A percentile compares a stretch with the other conserved stretches of the same genome.
phyloP scores from a whole-genome alignment of 1,139 yeast genomes.

The Kluyveromyces sp. region DNA sequence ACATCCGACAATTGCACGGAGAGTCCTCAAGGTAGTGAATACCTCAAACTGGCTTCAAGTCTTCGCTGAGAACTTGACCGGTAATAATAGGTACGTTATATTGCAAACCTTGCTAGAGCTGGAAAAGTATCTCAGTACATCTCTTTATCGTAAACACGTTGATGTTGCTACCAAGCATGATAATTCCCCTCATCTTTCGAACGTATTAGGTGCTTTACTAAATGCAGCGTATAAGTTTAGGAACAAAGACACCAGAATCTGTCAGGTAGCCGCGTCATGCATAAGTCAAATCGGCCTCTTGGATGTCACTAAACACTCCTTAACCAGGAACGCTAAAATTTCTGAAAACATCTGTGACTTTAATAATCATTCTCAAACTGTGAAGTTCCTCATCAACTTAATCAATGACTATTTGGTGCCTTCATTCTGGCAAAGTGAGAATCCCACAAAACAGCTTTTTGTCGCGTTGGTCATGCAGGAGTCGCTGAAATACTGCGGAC shows the following conservation, averaged over 20 bases:
- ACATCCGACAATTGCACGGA: conserved; percentile 39
- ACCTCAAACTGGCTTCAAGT: conserved; percentile 25
- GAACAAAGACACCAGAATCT: conserved; percentile 42
- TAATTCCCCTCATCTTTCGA: conserved; percentile 20
- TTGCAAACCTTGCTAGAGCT: conserved; percentile 62
- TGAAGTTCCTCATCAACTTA: conserved; percentile 57
- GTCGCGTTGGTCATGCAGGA: conserved; percentile 90
- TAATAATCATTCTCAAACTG: conserved; percentile 54
- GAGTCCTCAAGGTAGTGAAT: conserved; percentile 19
- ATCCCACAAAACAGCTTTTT: conserved; percentile 77
- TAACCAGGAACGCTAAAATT: conserved; percentile 40
- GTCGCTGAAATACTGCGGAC: conserved; percentile 57
- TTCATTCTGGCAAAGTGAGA: conserved; percentile 82
- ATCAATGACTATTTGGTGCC: conserved; percentile 66
- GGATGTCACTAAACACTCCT: conserved; percentile 57
- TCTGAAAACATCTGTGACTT: conserved; percentile 54
- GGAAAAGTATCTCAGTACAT: conserved; percentile 16
- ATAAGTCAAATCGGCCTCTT: conserved; percentile 73
- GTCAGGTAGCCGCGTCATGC: conserved; percentile 57
- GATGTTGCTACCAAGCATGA: conserved; percentile 13
- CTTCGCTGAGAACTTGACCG: conserved; percentile 27
- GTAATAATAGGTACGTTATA: conserved; percentile 62
- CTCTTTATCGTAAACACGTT: conserved; percentile 18
- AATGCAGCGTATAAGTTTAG: conserved; percentile 56
- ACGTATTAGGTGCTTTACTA: conserved; percentile 49